phyloP scores from a whole-genome alignment of 306 rosid species.

The Cajanus cajan region DNA sequence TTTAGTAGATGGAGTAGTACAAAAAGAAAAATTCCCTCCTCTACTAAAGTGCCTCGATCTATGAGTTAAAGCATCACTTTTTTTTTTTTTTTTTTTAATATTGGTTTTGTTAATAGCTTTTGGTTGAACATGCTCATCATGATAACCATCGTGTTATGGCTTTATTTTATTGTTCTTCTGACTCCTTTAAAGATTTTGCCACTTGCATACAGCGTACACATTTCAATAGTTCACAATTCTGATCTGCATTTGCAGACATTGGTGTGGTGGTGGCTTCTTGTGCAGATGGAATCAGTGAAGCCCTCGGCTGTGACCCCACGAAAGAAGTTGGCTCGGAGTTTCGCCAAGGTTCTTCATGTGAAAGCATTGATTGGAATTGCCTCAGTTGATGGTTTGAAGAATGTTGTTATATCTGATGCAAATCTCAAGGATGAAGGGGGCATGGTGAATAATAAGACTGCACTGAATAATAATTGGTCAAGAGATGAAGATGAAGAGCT shows the following conservation, averaged over 20 bases:
- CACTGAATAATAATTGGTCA: slow-evolving; percentile 29
- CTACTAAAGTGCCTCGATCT: slow-evolving; percentile 54
- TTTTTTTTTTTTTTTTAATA: slow-evolving; percentile 43
- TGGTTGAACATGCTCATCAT: slow-evolving; percentile 45
- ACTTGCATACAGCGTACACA: neutral
- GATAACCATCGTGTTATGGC: slow-evolving; percentile 29
- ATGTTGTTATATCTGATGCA: slow-evolving; percentile 42
- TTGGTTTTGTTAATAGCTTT: neutral
- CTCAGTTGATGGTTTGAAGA: slow-evolving; percentile 53
- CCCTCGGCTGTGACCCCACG: slow-evolving; percentile 56
- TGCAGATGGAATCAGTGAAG: slow-evolving; percentile 81
- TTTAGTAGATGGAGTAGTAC: slow-evolving; percentile 24
- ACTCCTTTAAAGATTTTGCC: neutral
- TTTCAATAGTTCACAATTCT: slow-evolving; percentile 1
- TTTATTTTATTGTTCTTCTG: slow-evolving; percentile 38
- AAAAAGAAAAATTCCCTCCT: slow-evolving; percentile 46
- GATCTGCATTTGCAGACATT: slow-evolving; percentile 17
- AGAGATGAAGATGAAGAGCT: slow-evolving; percentile 51
- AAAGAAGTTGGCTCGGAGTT: slow-evolving; percentile 60
- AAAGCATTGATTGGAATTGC: slow-evolving; percentile 58
- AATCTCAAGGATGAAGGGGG: slow-evolving; percentile 39
- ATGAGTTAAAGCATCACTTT: slow-evolving; percentile 63
- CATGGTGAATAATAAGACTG: slow-evolving; percentile 33
- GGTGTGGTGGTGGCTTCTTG: neutral
- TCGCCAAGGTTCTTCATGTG: slow-evolving; percentile 82